Evolutionary conservation across 306 rosid species (phyloP).

Genomic region (Prinsepia uniflora): DNA sequence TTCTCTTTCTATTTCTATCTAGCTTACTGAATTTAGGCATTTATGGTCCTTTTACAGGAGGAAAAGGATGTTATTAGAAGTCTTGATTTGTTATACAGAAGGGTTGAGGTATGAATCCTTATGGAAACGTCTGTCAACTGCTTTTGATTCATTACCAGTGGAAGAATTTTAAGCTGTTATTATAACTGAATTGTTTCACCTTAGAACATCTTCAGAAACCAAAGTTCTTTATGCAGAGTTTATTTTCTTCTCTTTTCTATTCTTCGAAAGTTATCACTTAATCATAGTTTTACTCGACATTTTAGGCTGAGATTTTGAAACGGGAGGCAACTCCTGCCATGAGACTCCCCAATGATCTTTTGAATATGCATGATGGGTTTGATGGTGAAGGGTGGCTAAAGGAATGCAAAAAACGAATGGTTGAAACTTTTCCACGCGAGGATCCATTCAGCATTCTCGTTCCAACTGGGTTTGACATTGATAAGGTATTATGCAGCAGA

Average conservation of each 20-base stretch:
- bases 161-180: neutral
- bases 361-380: slow-evolving; percentile 73
- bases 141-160: neutral
- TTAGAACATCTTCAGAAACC: slow-evolving; percentile 16
- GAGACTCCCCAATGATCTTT: slow-evolving; percentile 87
- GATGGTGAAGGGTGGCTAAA: slow-evolving; percentile 72
- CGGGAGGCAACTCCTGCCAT: slow-evolving; percentile 83
- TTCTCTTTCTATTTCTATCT: slow-evolving; percentile 12
- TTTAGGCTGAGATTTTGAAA: slow-evolving; percentile 85
- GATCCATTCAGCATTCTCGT: slow-evolving; percentile 90
- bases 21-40: slow-evolving; percentile 14
- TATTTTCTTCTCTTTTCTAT: neutral
- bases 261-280: neutral
- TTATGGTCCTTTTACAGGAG: slow-evolving; percentile 49
- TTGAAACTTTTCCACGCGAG: slow-evolving; percentile 71
- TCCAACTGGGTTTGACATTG: slow-evolving; percentile 84
- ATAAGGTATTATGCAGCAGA: slow-evolving; percentile 56
- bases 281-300: slow-evolving; percentile 10
- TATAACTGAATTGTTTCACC: slow-evolving; percentile 15
- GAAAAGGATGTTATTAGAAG: slow-evolving; percentile 93
- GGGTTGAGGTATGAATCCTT: slow-evolving; percentile 66
- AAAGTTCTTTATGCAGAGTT: neutral
- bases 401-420: slow-evolving; percentile 69
- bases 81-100: slow-evolving; percentile 81
- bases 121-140: neutral